These are phyloP conservation scores for Peniophora sp. DNA, from an alignment of 1,284 basidiomycete species.

Conservation along the genomic window DNA sequence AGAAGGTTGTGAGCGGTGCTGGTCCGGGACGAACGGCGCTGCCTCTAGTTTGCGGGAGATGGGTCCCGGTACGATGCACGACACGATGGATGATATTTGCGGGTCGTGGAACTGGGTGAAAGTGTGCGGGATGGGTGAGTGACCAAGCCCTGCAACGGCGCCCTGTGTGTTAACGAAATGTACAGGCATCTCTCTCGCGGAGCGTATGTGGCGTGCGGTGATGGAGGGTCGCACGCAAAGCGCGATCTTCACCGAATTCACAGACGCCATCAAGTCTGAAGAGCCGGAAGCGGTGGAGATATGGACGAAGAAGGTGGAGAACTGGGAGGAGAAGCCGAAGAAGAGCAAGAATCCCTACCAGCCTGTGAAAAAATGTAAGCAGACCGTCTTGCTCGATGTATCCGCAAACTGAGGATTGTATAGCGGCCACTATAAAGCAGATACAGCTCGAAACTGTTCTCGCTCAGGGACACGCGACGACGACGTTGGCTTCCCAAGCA, in stretches of 20 bases:
- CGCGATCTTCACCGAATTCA: not conserved
- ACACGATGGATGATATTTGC: not conserved
- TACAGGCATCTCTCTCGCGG: not conserved
- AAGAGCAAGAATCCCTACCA: too few species aligned
- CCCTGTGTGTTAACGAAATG: too few species aligned
- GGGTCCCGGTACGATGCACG: not conserved
- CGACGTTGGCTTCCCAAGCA: too few species aligned
- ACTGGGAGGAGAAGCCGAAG: too few species aligned
- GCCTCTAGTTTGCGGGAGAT: not conserved
- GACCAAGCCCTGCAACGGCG: too few species aligned
- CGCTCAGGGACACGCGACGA: too few species aligned
- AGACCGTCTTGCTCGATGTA: too few species aligned
- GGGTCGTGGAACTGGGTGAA: not conserved
- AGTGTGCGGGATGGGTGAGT: not conserved
- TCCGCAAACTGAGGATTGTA: too few species aligned
- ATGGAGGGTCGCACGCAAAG: not conserved
- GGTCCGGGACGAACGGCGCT: not conserved
- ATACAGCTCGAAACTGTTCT: too few species aligned
- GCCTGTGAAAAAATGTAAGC: too few species aligned
- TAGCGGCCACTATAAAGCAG: too few species aligned
- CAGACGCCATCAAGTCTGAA: not conserved
- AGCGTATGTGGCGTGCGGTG: not conserved
- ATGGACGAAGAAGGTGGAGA: too few species aligned
- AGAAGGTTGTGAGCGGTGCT: not conserved
- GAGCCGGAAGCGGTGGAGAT: not conserved